Evolutionary conservation across 805 yeast genomes (phyloP).

Genomic region (Yarrowia sp.): DNA sequence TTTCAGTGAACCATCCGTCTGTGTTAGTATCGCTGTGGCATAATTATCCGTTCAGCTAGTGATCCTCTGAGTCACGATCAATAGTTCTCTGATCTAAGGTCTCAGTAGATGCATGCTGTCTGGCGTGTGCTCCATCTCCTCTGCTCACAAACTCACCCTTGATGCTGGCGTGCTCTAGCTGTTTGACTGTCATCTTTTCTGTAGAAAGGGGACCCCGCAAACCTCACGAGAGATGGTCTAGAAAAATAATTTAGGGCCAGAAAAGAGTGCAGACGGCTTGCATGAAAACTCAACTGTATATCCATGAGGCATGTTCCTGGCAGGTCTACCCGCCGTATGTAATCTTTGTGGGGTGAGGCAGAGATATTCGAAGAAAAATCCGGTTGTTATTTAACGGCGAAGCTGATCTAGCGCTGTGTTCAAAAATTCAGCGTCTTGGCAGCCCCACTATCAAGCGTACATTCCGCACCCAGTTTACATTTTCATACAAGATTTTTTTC

Average conservation of each 20-base stretch:
- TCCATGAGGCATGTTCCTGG: neutral
- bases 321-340: constrained; percentile 3
- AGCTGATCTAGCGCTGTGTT: too few species aligned
- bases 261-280: constrained; percentile 10
- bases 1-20: constrained; percentile 97
- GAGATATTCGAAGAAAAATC: too few species aligned
- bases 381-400: too few species aligned
- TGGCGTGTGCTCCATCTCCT: too few species aligned
- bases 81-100: neutral
- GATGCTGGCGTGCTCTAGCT: neutral
- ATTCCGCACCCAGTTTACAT: too few species aligned
- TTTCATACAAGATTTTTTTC: neutral
- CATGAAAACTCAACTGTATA: constrained; percentile 15
- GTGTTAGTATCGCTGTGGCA: neutral
- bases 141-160: neutral
- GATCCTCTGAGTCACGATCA: neutral
- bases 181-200: neutral
- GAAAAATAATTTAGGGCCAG: constrained; percentile 3
- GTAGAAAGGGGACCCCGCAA: neutral
- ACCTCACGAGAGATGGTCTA: neutral
- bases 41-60: too few species aligned
- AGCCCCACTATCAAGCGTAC: too few species aligned
- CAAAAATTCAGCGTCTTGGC: neutral
- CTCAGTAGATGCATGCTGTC: too few species aligned
- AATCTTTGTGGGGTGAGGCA: too few species aligned